Percentiles rank a stretch among this genome's conserved stretches.
These are phyloP conservation scores for Phytopythium kandeliae DNA, from an alignment of 352 stramenopile species.

Conservation along the genomic window DNA sequence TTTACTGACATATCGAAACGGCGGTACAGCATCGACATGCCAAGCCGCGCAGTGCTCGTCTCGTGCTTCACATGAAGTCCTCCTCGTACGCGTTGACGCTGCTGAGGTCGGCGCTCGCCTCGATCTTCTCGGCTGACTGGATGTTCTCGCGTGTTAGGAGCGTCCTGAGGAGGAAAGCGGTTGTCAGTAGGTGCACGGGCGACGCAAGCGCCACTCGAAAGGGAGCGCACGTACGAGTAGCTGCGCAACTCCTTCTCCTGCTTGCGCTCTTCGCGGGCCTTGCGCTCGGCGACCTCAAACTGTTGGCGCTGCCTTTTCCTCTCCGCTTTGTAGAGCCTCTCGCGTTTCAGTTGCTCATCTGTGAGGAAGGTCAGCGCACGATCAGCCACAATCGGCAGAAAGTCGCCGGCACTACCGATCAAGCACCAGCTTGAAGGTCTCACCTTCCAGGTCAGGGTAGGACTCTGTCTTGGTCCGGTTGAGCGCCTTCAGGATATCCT, in stretches of 20 bases:
- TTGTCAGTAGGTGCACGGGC: background rate
- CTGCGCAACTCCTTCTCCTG: constrained; percentile 72
- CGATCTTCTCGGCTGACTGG: constrained; percentile 28
- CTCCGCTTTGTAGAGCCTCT: constrained; percentile 65
- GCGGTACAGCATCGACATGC: too few relatives aligned
- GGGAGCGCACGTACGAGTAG: constrained; percentile 44
- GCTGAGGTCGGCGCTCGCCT: constrained; percentile 43
- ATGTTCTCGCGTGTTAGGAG: constrained; percentile 71
- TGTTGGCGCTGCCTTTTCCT: constrained; percentile 64
- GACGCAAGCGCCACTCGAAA: background rate
- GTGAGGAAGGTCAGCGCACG: background rate
- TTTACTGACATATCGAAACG: constrained; percentile 3
- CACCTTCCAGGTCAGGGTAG: constrained; percentile 76
- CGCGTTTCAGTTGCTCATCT: constrained; percentile 62
- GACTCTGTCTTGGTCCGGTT: constrained; percentile 82
- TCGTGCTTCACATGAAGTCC: constrained; percentile 76
- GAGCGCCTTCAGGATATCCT: constrained; percentile 81
- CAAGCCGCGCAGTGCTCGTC: too few relatives aligned
- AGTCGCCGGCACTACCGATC: background rate
- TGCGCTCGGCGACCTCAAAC: constrained; percentile 42
- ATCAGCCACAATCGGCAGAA: background rate
- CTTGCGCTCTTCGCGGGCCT: constrained; percentile 51
- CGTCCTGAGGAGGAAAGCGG: constrained; percentile 17
- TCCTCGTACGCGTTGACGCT: constrained; percentile 76
- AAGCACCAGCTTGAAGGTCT: background rate